These are phyloP conservation scores for Pyrenopolyporus hunteri DNA, from an alignment of 495 filamentous ascomycete species.

Conservation along the genomic window DNA sequence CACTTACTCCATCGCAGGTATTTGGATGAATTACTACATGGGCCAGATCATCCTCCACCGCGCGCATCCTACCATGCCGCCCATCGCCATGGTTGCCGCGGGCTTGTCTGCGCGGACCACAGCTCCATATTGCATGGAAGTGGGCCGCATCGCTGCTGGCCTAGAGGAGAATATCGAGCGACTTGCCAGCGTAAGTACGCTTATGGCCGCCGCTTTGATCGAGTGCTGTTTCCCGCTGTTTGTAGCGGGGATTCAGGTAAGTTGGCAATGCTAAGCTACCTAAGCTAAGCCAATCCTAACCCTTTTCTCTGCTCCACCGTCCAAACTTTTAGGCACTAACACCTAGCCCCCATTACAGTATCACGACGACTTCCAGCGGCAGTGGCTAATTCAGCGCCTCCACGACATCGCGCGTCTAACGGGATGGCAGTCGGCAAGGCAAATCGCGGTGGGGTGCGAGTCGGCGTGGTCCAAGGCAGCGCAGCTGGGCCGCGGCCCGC, in stretches of 20 bases:
- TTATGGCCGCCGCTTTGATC: conserved; percentile 79
- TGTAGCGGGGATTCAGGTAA: conserved; percentile 75
- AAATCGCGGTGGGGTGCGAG: conserved; percentile 85
- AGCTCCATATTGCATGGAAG: conserved; percentile 68
- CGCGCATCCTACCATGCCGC: conserved; percentile 86
- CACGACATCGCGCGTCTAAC: conserved; percentile 78
- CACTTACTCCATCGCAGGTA: conserved; percentile 80
- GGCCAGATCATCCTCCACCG: conserved; percentile 78
- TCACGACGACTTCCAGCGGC: conserved; percentile 70
- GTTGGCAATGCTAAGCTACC: conserved; percentile 7
- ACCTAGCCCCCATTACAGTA: conserved; percentile 69
- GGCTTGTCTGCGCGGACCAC: conserved; percentile 74
- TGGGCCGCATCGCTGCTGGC: conserved; percentile 83
- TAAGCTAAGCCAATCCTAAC: background rate
- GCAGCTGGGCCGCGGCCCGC: conserved; percentile 73
- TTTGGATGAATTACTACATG: conserved; percentile 86
- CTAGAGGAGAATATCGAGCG: conserved; percentile 69
- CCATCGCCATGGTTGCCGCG: conserved; percentile 84
- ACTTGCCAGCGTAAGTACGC: conserved; percentile 70
- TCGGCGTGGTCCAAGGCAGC: conserved; percentile 77
- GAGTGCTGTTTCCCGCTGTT: conserved; percentile 83
- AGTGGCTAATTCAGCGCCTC: conserved; percentile 75
- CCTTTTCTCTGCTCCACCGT: background rate
- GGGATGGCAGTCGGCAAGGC: conserved; percentile 81
- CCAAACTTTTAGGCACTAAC: conserved; percentile 6